A percentile compares a stretch with the other conserved stretches of the same genome.
phyloP scores from a whole-genome alignment of 352 stramenopile species.

The Phytophthora aleatoria region DNA sequence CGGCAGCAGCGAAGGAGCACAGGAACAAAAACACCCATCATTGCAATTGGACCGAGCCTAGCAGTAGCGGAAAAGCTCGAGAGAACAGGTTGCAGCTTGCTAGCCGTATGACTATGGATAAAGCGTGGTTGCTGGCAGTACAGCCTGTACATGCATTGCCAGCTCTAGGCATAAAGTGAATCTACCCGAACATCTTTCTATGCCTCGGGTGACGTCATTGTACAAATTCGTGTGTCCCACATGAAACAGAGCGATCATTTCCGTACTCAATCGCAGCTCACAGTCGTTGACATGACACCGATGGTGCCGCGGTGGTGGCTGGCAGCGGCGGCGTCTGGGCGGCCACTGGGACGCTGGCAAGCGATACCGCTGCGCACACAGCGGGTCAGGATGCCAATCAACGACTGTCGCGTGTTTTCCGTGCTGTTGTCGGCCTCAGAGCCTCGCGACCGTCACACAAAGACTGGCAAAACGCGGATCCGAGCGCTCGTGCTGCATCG shows the following conservation, averaged over 20 bases:
- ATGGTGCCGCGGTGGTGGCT: conserved; percentile 15
- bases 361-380: conserved; percentile 6
- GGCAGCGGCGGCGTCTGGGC: conserved; percentile 4
- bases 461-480: not conserved
- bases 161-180: conserved; percentile 10
- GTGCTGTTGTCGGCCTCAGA: conserved; percentile 7
- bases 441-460: not conserved
- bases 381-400: not conserved
- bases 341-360: conserved; percentile 6
- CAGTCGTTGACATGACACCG: conserved; percentile 11
- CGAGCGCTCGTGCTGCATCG: conserved; percentile 5
- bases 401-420: conserved; percentile 13
- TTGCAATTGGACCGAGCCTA: conserved; percentile 3
- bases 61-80: conserved; percentile 5
- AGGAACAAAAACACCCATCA: not conserved
- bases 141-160: not conserved
- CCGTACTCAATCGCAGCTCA: conserved; percentile 5
- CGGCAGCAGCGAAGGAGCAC: not conserved
- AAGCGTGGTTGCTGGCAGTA: not conserved
- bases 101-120: conserved; percentile 1
- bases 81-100: conserved; percentile 7
- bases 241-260: conserved; percentile 10
- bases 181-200: conserved; percentile 1
- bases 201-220: conserved; percentile 6
- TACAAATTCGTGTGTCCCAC: conserved; percentile 10